Evolutionary conservation across 805 yeast genomes (phyloP), one percentile per base, ranked within the genome.

Genomic region (Kodamaea sagamina): DNA sequence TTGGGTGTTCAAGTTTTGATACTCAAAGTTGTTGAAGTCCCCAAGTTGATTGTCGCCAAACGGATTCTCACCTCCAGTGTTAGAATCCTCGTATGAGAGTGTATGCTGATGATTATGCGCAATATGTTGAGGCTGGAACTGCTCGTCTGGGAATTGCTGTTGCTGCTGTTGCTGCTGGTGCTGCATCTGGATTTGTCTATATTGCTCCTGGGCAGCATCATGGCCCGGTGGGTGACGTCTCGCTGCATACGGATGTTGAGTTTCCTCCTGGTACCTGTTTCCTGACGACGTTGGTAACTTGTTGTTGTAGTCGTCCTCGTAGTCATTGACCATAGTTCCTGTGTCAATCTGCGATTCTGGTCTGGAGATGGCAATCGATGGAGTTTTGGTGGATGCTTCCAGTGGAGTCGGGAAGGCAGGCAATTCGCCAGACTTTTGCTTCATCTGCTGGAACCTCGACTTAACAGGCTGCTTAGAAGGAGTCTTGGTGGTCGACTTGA

Each of bases 401-500:
- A 19, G 36, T 8, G 36, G 41, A 8, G 29, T 24, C 4, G 38
- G 28, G 15, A 27, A 34, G n/a, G 42, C 21, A 21, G 36, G 36
- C 12, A 44, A 29, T 15, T 40, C 41, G 13, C 25, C 39, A 11
- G 15, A 2, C 28, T 13, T n/a, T 6, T 15, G 34, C 19, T 29
- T 29, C 11, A 12, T 24, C 22, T 44, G 47, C 17, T 35, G 41
- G 10, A 24, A 22, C 11, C 38, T n/a, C 36, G 46, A 9, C 35
- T 46, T 32, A 2, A 24, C 38, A 13, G 48, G 44, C 11, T 27
- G 37, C 21, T 53, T 46, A 4, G 47, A 42, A 12, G 59, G 66
- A 16, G 55, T 51, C 43, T 64, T 65, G 2, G 97, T 82, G 1
- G 97, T 82, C 32, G 84, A 78, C 59, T 85, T 84, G 58, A 92